Base-by-base conservation (phyloP, 306 rosid species). In the Neltuma alba region DNA sequence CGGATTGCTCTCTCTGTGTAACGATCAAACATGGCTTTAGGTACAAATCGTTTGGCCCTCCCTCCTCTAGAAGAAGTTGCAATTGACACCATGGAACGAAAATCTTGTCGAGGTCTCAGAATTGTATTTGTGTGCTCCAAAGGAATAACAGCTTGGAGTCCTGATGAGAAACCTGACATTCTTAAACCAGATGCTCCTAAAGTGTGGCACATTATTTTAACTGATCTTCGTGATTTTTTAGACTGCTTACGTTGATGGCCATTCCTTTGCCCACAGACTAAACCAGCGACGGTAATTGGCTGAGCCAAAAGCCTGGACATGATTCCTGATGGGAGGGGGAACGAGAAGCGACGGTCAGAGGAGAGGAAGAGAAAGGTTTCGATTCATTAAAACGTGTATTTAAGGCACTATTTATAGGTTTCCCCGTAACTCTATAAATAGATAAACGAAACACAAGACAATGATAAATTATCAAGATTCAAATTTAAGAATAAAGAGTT, bases 1-100 rank as follows among this genome's bases (percentile, higher is more conserved):
- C 97, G 47, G 72, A 94, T 94, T 44, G 98, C 97, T 76, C 92
- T 94, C 84, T 92, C 98, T 0, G 98, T 94, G 86, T 91, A 94
- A 44, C 98, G 94, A 89, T 94, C 98, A 70, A 94, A 94, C 98
- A 94, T 94, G 68, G 98, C 98, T 76, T 76, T 92, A 34, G 97
- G 93, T 14, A 82, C 86, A 54, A 89, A 75, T 85, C 94, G 86
- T 52, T 86, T 89, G 60, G 93, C 92, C 87, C 75, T 92, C 76
- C 65, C 80, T 48, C 88, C 74, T 52, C 85, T 74, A 31, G 91
- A 84, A 50, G 91, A 83, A 79, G 86, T 80, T 38, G 91, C 77
- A 14, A 78, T 40, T 63, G 86, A 70, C 82, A 92, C 87, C 81
- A 70, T 87, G 9, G 96, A 85, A 78, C 78, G 84, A 54, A 91